Base-by-base conservation (phyloP, 2,329 filamentous ascomycete genomes). In the Aureobasidium leucospermi region DNA sequence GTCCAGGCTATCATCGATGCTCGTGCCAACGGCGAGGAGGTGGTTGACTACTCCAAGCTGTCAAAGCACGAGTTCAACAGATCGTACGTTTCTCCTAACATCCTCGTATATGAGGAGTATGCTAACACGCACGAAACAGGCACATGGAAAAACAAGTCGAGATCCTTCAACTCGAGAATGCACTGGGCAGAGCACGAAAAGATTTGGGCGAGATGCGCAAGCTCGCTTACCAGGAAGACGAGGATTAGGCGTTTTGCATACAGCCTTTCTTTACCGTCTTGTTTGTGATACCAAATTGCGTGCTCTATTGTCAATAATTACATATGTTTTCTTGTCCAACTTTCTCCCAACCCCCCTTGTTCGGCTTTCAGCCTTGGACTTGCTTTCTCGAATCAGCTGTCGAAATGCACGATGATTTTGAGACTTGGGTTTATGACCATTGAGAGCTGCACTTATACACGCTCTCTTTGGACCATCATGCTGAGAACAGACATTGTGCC, bases 181-280 rank as follows among this genome's bases (percentile, higher is more conserved):
- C 84, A 31, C 82, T 99, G 41, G 81, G 86, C 8, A 79, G 88
- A 34, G 94, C 94, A 43, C 82, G 93, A 66, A 85, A 88, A 70
- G 81, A 91, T 58, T 78, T 99, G 64, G 93, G 94, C 64, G 94
- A 99, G 81, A 97, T 99, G 94, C 85, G 94, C 72, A 96, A 96
- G 84, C 90, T 96, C 63, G 93, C 89, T 5, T 96, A 96, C 76
- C 88, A 89, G 71, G 89, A 95, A 70, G 88, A 93, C 58, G 71
- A 73, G 16, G 68, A 63, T 47, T 28, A 49, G 55, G n/a, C 32
- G 10, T 36, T 55, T 55, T 29, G 9, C 13, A 38, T 3, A 39
- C 31, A 23, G 29, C 11, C 29, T 29, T 34, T 38, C 43, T n/a
- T 57, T 57, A 29, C 4, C 10, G n/a, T 57, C 41, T 57, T 47